Evolutionary conservation across 441 rosid species (phyloP).

Genomic region (Euphorbia schlechtendalii): DNA sequence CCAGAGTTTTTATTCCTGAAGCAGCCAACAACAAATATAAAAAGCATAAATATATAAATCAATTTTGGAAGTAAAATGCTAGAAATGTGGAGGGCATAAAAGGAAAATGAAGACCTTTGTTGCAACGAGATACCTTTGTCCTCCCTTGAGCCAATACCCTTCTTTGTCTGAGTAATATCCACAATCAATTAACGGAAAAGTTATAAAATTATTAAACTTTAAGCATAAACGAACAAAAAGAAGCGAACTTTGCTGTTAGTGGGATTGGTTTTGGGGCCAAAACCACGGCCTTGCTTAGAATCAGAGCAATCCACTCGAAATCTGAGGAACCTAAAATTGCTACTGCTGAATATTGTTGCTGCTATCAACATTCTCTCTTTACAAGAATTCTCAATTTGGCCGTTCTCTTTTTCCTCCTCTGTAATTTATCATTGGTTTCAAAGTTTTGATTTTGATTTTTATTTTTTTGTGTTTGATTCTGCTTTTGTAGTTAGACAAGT

Average conservation of each 20-base stretch:
- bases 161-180: conserved; percentile 5
- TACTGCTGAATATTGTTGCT: conserved; percentile 6
- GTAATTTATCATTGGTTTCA: neutral
- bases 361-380: conserved; percentile 4
- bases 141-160: conserved; percentile 8
- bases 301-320: conserved; percentile 28
- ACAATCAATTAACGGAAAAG: too few relatives aligned
- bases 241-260: conserved; percentile 8
- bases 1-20: conserved; percentile 10
- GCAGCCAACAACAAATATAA: neutral
- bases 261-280: conserved; percentile 29
- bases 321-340: conserved; percentile 2
- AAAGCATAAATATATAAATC: neutral
- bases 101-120: conserved; percentile 10
- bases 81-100: neutral
- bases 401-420: neutral
- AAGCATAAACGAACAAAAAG: neutral
- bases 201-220: neutral
- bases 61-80: neutral
- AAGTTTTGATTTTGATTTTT: neutral
- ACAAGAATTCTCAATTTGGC: neutral
- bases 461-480: neutral
- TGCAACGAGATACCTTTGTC: conserved; percentile 13
- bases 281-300: conserved; percentile 36
- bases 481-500: neutral